Evolutionary conservation across 331 rosid species (phyloP).

Genomic region (Saraca asoca): DNA sequence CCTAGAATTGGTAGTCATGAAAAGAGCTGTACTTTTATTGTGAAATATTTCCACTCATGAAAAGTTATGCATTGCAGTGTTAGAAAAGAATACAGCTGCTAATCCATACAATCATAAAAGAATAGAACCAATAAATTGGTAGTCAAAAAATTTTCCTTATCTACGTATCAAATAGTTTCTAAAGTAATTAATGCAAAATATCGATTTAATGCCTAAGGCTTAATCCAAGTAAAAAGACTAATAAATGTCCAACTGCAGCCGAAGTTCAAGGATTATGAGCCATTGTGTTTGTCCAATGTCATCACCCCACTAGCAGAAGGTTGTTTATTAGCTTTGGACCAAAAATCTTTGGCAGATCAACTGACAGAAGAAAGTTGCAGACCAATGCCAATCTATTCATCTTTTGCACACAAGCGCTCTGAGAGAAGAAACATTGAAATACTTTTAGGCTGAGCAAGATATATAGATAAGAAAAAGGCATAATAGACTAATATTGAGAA

Average conservation of each 20-base stretch:
- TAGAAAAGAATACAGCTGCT: slow-evolving; percentile 33
- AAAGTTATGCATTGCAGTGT: slow-evolving; percentile 34
- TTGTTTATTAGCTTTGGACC: slow-evolving; percentile 8
- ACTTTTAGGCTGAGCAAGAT: slow-evolving; percentile 24
- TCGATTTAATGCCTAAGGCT: slow-evolving; percentile 27
- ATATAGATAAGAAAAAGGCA: slow-evolving; percentile 9
- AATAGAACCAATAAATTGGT: slow-evolving; percentile 32
- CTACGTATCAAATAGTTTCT: slow-evolving; percentile 23
- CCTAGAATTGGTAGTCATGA: too few species aligned
- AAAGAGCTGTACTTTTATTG: not conserved
- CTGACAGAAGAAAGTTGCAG: slow-evolving; percentile 23
- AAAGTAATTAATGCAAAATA: slow-evolving; percentile 32
- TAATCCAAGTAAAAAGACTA: slow-evolving; percentile 27
- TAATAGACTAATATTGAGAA: not conserved
- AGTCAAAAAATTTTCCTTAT: slow-evolving; percentile 23
- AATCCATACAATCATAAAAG: slow-evolving; percentile 22
- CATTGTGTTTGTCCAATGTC: slow-evolving; percentile 16
- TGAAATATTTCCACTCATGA: slow-evolving; percentile 20
- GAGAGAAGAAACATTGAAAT: slow-evolving; percentile 31
- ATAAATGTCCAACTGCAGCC: slow-evolving; percentile 30
- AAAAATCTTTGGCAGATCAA: slow-evolving; percentile 31
- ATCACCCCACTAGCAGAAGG: not conserved
- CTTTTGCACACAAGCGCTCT: slow-evolving; percentile 86
- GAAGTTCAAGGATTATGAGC: slow-evolving; percentile 24
- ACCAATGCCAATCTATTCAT: slow-evolving; percentile 42